These are phyloP conservation scores for Pyrrhoderma noxium DNA, from an alignment of 1,284 basidiomycete species.

Conservation along the genomic window DNA sequence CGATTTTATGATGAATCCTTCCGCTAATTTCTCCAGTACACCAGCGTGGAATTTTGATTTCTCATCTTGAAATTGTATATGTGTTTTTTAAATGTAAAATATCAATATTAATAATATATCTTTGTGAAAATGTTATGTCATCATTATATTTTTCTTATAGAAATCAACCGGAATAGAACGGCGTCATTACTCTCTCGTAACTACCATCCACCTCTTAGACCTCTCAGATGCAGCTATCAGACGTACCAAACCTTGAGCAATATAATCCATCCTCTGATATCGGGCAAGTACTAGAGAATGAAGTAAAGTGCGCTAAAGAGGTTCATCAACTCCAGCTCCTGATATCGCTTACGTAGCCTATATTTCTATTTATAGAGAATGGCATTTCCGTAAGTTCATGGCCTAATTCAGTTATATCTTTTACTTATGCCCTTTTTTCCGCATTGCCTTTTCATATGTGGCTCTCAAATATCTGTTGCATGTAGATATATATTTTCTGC, in stretches of 20 bases:
- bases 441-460: neutral
- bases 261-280: constrained; percentile 5
- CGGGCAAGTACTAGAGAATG: constrained; percentile 5
- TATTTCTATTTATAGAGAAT: constrained; percentile 60
- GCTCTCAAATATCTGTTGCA: neutral
- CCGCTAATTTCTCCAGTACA: too few species aligned
- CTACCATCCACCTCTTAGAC: neutral
- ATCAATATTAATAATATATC: too few species aligned
- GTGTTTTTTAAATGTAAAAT: too few species aligned
- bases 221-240: constrained; percentile 5
- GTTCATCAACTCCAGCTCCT: too few species aligned
- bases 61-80: too few species aligned
- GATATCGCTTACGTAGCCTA: too few species aligned
- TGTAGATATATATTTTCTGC: constrained; percentile 70
- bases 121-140: too few species aligned
- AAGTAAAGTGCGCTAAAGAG: constrained; percentile 12
- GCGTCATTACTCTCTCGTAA: neutral
- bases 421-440: neutral
- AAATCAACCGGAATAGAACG: too few species aligned
- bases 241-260: neutral
- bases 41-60: too few species aligned
- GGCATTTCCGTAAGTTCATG: constrained; percentile 60
- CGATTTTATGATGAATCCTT: too few species aligned
- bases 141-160: too few species aligned
- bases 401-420: too few species aligned